Conservation (phyloP, 1,139 yeast genomes). For the Suhomyces bolitotheri region DNA sequence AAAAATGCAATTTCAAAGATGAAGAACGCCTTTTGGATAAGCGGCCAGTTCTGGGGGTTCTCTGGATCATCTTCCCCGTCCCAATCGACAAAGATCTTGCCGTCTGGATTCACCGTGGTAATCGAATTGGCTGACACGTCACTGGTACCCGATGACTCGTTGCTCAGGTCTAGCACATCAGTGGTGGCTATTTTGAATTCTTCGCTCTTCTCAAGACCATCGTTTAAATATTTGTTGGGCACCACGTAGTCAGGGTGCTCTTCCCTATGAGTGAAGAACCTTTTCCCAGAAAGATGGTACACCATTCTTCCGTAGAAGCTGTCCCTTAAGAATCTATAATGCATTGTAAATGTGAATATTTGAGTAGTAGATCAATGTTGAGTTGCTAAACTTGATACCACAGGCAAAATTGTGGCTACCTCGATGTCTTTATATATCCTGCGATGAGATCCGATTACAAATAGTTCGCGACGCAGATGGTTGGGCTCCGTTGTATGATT, state of each 20-base stretch:
- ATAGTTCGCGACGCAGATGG: too few relatives aligned
- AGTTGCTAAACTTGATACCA: too few relatives aligned
- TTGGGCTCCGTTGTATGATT: too few relatives aligned
- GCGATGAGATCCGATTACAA: too few relatives aligned
- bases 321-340: slow-evolving; percentile 27
- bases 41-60: slow-evolving; percentile 59
- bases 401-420: too few relatives aligned
- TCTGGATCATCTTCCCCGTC: slow-evolving; percentile 56
- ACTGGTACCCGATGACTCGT: neutral
- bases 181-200: neutral
- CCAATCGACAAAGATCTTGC: slow-evolving; percentile 33
- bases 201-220: neutral
- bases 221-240: slow-evolving; percentile 31
- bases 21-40: slow-evolving; percentile 36
- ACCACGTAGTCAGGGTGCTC: slow-evolving; percentile 33
- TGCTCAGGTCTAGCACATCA: neutral
- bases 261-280: slow-evolving; percentile 31
- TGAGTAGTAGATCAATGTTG: too few relatives aligned
- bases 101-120: slow-evolving; percentile 2
- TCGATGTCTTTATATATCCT: too few relatives aligned
- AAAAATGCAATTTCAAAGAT: slow-evolving; percentile 43
- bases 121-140: neutral
- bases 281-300: slow-evolving; percentile 35
- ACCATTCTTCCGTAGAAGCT: slow-evolving; percentile 36
- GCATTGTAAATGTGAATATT: too few relatives aligned